A percentile compares a stretch with the other conserved stretches of the same genome.
Evolutionary conservation across 2,329 filamentous ascomycete species (phyloP).

Genomic region (Aureobasidium sp.): DNA sequence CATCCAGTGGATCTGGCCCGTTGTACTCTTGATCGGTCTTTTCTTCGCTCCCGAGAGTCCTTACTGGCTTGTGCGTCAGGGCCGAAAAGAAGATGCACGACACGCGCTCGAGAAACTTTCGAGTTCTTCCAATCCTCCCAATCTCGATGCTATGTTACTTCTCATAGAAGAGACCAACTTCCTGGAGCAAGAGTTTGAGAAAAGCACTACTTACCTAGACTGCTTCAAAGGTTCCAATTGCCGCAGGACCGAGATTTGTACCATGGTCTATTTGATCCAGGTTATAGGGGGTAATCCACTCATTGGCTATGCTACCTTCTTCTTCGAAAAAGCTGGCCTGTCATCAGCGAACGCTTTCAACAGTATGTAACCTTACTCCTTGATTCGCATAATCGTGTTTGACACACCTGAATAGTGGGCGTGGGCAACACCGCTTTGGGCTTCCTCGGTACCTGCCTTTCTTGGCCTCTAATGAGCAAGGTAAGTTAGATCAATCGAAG

Average conservation of each 20-base stretch:
- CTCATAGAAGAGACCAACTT: background rate
- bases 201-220: background rate
- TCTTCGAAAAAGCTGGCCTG: slow-evolving; percentile 31
- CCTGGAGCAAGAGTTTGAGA: background rate
- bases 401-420: too few relatives aligned
- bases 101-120: background rate
- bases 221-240: slow-evolving; percentile 31
- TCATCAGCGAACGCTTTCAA: slow-evolving; percentile 15
- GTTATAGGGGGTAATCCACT: slow-evolving; percentile 27
- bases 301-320: slow-evolving; percentile 30
- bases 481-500: too few relatives aligned
- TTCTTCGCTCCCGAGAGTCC: slow-evolving; percentile 29
- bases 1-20: slow-evolving; percentile 38
- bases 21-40: slow-evolving; percentile 29
- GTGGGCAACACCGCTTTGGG: slow-evolving; percentile 28
- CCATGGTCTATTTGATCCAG: slow-evolving; percentile 20
- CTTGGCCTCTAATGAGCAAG: slow-evolving; percentile 37
- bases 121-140: background rate
- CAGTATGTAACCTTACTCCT: too few relatives aligned
- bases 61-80: slow-evolving; percentile 23
- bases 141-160: background rate
- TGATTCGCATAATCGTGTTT: too few relatives aligned
- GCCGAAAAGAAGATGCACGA: background rate
- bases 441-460: slow-evolving; percentile 36
- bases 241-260: slow-evolving; percentile 18